phyloP scores from a whole-genome alignment of 2,329 filamentous ascomycete genomes.

The Neofusicoccum cordaticola region DNA sequence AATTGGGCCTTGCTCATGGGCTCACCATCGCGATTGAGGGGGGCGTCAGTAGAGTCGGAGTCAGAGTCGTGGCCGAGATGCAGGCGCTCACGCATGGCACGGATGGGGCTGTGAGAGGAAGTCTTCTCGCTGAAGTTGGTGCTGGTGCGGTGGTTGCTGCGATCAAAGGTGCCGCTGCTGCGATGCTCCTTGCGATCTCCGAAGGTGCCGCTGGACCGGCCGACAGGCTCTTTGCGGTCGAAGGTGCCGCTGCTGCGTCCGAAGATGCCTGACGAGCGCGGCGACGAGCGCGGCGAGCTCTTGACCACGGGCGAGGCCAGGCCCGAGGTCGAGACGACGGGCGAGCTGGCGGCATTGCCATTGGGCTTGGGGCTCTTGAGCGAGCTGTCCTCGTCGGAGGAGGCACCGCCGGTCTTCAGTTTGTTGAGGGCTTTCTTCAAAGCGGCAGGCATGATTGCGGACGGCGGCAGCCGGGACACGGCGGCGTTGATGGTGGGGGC shows the following conservation, averaged over 20 bases:
- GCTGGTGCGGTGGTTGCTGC: conserved; percentile 19
- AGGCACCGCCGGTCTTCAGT: conserved; percentile 36
- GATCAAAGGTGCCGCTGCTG: conserved; percentile 20
- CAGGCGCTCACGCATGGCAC: conserved; percentile 40
- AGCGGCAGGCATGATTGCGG: conserved; percentile 30
- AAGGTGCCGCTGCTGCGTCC: conserved; percentile 35
- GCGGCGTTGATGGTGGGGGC: conserved; percentile 19
- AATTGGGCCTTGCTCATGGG: conserved; percentile 49
- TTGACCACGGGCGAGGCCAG: conserved; percentile 23
- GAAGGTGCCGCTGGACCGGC: conserved; percentile 34
- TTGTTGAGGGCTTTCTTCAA: conserved; percentile 48
- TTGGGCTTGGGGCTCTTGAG: conserved; percentile 29
- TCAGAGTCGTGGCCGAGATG: conserved; percentile 33
- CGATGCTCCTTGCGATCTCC: conserved; percentile 19
- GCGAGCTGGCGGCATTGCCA: conserved; percentile 19
- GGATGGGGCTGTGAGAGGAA: conserved; percentile 34
- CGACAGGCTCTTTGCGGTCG: conserved; percentile 21
- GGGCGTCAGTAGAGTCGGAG: conserved; percentile 33
- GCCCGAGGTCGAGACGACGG: conserved; percentile 20
- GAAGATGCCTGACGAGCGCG: conserved; percentile 33
- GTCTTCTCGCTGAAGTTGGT: conserved; percentile 19
- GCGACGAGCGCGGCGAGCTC: conserved; percentile 15
- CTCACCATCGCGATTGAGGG: conserved; percentile 50
- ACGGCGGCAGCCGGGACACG: not conserved
- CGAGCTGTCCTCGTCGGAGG: conserved; percentile 35